phyloP scores from a whole-genome alignment of 768 basidiomycete genomes.

The Russula olivacea region DNA sequence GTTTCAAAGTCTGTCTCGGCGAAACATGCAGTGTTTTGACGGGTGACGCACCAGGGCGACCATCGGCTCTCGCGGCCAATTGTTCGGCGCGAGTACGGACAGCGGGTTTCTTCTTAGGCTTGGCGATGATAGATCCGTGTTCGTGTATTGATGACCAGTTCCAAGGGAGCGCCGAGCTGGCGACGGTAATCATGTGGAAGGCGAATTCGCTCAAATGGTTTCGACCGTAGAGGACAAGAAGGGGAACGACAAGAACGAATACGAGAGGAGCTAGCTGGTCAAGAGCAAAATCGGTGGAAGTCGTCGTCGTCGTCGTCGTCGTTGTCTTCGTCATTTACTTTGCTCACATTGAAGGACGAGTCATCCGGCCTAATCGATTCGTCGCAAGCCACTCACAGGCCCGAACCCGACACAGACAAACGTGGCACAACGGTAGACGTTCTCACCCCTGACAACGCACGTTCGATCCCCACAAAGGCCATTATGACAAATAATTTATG shows the following conservation, averaged over 20 bases:
- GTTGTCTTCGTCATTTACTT: constrained; percentile 7
- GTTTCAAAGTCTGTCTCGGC: constrained; percentile 1
- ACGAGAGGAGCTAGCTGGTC: constrained; percentile 55
- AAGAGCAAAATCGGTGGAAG: constrained; percentile 31
- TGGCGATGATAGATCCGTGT: constrained; percentile 31
- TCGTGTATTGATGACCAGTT: constrained; percentile 40
- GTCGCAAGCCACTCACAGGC: background rate
- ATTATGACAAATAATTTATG: background rate
- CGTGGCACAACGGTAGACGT: background rate
- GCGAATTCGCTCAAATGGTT: constrained; percentile 29
- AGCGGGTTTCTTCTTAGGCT: constrained; percentile 42
- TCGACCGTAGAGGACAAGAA: constrained; percentile 32
- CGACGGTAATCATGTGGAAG: constrained; percentile 52
- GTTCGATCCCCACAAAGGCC: background rate
- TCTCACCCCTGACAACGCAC: background rate
- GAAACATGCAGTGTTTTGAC: background rate
- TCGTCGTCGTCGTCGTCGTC: constrained; percentile 18
- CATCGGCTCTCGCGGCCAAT: constrained; percentile 38
- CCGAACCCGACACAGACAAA: background rate
- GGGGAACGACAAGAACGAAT: constrained; percentile 43
- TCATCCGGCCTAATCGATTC: background rate
- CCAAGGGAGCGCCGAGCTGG: constrained; percentile 57
- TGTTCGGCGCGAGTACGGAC: constrained; percentile 53
- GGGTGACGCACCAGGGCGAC: constrained; percentile 30
- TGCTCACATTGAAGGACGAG: background rate